Base-by-base conservation (phyloP, 1,284 basidiomycete species). In the Boletus smithii region DNA sequence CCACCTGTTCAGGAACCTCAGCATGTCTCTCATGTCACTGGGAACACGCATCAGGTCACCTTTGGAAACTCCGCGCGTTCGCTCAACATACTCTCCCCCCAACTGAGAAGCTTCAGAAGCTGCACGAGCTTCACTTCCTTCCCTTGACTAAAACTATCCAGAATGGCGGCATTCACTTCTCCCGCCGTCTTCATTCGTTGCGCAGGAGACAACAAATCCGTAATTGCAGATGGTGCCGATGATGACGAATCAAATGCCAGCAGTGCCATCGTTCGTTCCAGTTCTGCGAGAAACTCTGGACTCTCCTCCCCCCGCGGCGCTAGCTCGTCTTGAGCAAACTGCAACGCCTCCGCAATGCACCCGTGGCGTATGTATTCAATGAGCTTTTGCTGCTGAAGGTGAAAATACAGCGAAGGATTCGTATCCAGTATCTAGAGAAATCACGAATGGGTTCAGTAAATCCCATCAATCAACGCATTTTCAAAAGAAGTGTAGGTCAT, bases 211-310 rank as follows among this genome's bases (percentile, higher is more conserved):
- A 98, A 72, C 40, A 98, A 74, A 57, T 90, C 85, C 33, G 81
- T 75, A 48, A 94, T 86, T 23, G 80, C 77, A 39, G 75, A 60
- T 3, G 91, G 90, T 39, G 77, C 76, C 37, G 72, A 72, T 49
- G 76, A 76, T 13, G 75, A 80, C 42, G 76, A 79, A 63, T 92
- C 89, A 67, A 97, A 98, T 8, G 94, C 95, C 8, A 99, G 74
- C 36, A 99, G 70, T 18, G 93, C 91, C 94, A 99, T 98, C 16
- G 95, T 97, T 41, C 86, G 79, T 69, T 99, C 95, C 29, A 99
- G 74, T 62, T 98, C 95, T 13, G 81, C 73, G 20, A 99, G 75
- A 66, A 97, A 97, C 61, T 97, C 89, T 0, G 94, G 94, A 49
- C 88, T 90, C 73, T 97, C 92, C 60, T 97, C 92, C 2, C 93